These are phyloP conservation scores for Colletotrichum orbiculare DNA, from an alignment of 2,329 filamentous ascomycete genomes.

Conservation along the genomic window DNA sequence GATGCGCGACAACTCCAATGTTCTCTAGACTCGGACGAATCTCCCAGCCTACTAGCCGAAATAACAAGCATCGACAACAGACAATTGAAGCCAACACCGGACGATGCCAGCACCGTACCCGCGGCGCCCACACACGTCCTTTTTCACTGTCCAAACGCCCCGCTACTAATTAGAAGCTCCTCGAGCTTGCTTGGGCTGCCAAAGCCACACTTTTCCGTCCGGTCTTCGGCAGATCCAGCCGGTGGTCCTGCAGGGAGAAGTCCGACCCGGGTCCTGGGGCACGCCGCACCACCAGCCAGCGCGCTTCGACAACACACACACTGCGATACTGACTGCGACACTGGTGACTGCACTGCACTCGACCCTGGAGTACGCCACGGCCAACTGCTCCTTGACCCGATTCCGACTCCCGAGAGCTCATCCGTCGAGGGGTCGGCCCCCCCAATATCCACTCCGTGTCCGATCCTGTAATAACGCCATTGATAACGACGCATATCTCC, in stretches of 20 bases:
- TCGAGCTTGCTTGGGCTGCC: not conserved
- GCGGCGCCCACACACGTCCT: constrained; percentile 9
- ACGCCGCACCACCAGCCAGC: not conserved
- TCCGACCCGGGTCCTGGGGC: constrained; percentile 29
- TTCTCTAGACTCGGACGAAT: too few relatives aligned
- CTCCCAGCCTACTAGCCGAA: too few relatives aligned
- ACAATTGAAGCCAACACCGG: not conserved
- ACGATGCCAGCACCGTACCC: constrained; percentile 13
- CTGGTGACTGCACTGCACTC: constrained; percentile 13
- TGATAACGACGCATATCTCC: constrained; percentile 35
- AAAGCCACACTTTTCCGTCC: constrained; percentile 37
- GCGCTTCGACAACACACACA: not conserved
- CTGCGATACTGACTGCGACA: constrained; percentile 4
- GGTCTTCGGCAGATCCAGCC: constrained; percentile 36
- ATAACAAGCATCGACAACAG: not conserved
- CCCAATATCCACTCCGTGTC: constrained; percentile 32
- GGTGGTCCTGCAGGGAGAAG: constrained; percentile 32
- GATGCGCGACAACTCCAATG: too few relatives aligned
- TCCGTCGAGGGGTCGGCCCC: constrained; percentile 31
- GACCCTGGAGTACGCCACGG: not conserved
- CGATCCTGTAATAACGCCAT: constrained; percentile 32
- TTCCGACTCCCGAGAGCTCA: constrained; percentile 30
- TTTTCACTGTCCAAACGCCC: constrained; percentile 12
- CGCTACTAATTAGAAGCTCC: not conserved
- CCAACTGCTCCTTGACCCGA: not conserved